Conservation (phyloP, 2,329 filamentous ascomycete species). For the Cyphellophora attinorum region DNA sequence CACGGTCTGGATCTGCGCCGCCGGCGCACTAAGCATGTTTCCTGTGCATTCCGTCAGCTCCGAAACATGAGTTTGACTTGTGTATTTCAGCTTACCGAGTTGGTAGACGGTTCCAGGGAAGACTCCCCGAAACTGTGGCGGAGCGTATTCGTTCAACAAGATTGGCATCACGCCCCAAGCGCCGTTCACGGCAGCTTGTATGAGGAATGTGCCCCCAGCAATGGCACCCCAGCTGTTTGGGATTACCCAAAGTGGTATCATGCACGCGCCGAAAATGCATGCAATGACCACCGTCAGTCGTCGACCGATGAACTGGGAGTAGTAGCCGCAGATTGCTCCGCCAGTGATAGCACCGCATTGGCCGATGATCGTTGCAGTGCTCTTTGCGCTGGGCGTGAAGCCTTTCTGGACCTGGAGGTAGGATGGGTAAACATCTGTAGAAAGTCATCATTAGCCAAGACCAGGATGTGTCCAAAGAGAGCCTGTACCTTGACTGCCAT, state of each 20-base stretch:
- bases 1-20: too few relatives aligned
- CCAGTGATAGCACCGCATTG: conserved; percentile 27
- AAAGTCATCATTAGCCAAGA: too few relatives aligned
- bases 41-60: too few relatives aligned
- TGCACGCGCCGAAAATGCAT: conserved; percentile 24
- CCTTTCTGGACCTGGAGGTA: conserved; percentile 28
- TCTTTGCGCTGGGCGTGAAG: conserved; percentile 21
- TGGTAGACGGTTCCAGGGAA: conserved; percentile 29
- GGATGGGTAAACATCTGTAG: conserved; percentile 33
- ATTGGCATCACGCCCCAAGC: conserved; percentile 31
- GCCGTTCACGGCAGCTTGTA: conserved; percentile 29
- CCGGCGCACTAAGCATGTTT: too few relatives aligned
- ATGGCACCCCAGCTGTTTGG: conserved; percentile 23
- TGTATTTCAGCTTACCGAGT: too few relatives aligned
- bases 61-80: too few relatives aligned
- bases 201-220: conserved; percentile 26
- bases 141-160: conserved; percentile 27
- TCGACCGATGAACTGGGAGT: conserved; percentile 26
- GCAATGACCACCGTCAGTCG: conserved; percentile 25
- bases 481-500: conserved; percentile 28
- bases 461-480: too few relatives aligned
- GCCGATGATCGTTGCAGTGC: conserved; percentile 25
- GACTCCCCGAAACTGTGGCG: conserved; percentile 23
- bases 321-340: conserved; percentile 26
- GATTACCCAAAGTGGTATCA: conserved; percentile 27